phyloP scores from a whole-genome alignment of 129 eudicot genomes.

The Flaveria ramosissima region DNA sequence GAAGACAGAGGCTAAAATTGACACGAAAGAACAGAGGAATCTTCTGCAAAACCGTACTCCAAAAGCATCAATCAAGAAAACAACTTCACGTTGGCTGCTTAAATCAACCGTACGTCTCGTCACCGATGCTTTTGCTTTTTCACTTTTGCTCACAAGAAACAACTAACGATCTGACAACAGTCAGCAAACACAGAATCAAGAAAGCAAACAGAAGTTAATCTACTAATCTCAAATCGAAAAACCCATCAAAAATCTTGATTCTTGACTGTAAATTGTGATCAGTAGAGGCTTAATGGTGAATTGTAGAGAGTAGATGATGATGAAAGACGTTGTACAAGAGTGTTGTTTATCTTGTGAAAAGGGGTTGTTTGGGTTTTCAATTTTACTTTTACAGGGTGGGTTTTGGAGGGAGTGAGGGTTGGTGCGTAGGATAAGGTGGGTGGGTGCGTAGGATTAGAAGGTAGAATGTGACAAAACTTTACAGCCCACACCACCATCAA shows the following conservation, averaged over 20 bases:
- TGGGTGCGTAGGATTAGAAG: conserved; percentile 25
- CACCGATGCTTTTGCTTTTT: conserved; percentile 20
- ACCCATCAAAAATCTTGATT: not conserved
- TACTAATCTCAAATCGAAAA: not conserved
- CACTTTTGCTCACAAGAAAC: conserved; percentile 30
- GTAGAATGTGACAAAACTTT: not conserved
- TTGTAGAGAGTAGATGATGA: not conserved
- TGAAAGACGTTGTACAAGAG: conserved; percentile 8
- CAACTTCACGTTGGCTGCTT: conserved; percentile 29
- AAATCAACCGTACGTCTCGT: conserved; percentile 23
- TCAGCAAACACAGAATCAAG: not conserved
- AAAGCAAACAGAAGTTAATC: not conserved
- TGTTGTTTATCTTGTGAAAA: conserved; percentile 29
- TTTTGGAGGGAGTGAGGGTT: conserved; percentile 5
- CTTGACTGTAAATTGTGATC: conserved; percentile 14
- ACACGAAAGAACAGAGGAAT: conserved; percentile 36
- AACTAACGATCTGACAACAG: conserved; percentile 24
- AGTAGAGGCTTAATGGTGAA: not conserved
- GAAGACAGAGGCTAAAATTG: conserved; percentile 9
- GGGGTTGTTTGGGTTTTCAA: conserved; percentile 39
- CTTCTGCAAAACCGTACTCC: conserved; percentile 27
- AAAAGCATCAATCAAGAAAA: conserved; percentile 24
- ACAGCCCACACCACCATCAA: not conserved
- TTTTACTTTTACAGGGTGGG: not conserved
- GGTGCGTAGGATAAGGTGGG: conserved; percentile 35